Conservation (phyloP, 352 stramenopile species). For the Thalassiosira sp. region DNA sequence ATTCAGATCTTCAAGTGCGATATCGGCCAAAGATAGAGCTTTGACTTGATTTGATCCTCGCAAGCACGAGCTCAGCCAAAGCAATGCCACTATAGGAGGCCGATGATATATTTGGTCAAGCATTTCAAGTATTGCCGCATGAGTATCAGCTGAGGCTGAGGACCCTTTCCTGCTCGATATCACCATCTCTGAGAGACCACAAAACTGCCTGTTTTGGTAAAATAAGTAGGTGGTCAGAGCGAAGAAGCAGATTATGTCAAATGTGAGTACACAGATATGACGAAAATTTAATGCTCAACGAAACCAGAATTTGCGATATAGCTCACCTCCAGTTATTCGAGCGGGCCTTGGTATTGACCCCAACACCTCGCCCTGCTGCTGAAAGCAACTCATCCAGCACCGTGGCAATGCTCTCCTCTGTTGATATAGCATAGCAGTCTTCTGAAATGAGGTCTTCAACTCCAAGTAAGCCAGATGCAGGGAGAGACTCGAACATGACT, state of each 20-base stretch:
- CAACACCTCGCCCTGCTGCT: constrained; percentile 45
- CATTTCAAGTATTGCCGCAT: constrained; percentile 35
- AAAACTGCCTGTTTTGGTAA: no score
- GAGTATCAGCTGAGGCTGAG: constrained; percentile 3
- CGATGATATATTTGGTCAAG: constrained; percentile 56
- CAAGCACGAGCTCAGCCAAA: constrained; percentile 75
- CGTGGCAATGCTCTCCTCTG: constrained; percentile 47
- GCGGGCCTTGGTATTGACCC: constrained; percentile 26
- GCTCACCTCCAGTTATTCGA: constrained; percentile 78
- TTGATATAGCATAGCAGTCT: constrained; percentile 56
- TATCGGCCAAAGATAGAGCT: constrained; percentile 68
- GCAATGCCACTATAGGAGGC: constrained; percentile 69
- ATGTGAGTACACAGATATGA: no score
- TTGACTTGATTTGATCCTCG: constrained; percentile 69
- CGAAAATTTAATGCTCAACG: no score
- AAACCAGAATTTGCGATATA: no score
- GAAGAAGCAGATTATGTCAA: no score
- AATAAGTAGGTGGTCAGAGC: no score
- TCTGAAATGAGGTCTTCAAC: constrained; percentile 76
- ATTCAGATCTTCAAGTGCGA: constrained; percentile 56
- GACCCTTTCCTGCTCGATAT: constrained; percentile 25
- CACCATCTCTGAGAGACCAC: constrained; percentile 51
- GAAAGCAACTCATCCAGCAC: constrained; percentile 73
- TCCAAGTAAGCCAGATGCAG: constrained; percentile 67
- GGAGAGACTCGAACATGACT: constrained; percentile 57